These are phyloP conservation scores for Didymella keratinophila DNA, from an alignment of 2,329 filamentous ascomycete genomes.

Conservation along the genomic window DNA sequence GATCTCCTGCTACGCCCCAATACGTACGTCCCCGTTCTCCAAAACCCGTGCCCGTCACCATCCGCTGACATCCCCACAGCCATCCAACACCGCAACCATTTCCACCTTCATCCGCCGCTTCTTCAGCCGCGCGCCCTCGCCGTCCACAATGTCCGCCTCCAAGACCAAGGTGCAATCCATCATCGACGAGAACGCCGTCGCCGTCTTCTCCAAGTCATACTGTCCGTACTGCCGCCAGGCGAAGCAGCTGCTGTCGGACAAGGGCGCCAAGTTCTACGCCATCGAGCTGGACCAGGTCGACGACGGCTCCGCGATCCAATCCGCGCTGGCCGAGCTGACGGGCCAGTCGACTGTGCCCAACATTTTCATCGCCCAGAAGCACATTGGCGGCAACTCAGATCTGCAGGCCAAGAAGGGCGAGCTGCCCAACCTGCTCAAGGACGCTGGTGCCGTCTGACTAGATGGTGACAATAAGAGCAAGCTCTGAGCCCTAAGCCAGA, in stretches of 20 bases:
- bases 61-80: neutral
- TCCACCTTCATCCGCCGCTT: constrained; percentile 72
- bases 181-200: constrained; percentile 88
- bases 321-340: constrained; percentile 79
- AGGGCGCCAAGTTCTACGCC: constrained; percentile 75
- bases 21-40: neutral
- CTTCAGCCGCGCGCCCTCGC: constrained; percentile 67
- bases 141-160: constrained; percentile 80
- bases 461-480: constrained; percentile 10
- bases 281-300: constrained; percentile 86
- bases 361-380: constrained; percentile 88
- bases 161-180: constrained; percentile 83
- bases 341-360: constrained; percentile 92
- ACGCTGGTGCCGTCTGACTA: constrained; percentile 68
- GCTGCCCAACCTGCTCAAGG: constrained; percentile 70
- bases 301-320: constrained; percentile 84
- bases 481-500: constrained; percentile 5
- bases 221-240: constrained; percentile 89
- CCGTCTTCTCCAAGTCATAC: constrained; percentile 96
- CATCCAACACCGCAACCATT: constrained; percentile 59
- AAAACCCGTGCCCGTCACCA: neutral
- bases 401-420: constrained; percentile 72
- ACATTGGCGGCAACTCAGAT: constrained; percentile 97
- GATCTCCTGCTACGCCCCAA: neutral
- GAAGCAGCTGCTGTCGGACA: constrained; percentile 75